Evolutionary conservation across 2,329 filamentous ascomycete genomes (phyloP), one percentile per base, ranked within the genome.

Genomic region (Anisogramma anomala): DNA sequence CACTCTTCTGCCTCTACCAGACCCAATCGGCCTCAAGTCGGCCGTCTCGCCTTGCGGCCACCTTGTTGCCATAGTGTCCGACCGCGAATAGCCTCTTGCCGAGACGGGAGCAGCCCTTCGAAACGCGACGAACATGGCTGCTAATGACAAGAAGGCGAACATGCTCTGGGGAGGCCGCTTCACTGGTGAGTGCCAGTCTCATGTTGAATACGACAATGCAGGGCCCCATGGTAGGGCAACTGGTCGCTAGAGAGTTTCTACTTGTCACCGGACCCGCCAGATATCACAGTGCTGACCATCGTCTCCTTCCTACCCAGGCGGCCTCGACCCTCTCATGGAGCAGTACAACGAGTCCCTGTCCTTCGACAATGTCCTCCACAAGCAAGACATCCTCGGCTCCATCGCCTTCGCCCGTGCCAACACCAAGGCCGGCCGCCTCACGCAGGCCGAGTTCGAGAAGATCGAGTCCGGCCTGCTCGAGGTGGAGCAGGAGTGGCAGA

Each of bases 381-480:
- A 77, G 46, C 75, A 91, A 58, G 85, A 93, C 54, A 87, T 93
- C 52, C 71, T 73, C 9, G 86, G 85, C 50, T 80, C 73, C 44
- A 83, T 93, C 50, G 84, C 85, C 10, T 93, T 84, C 58, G 85
- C 85, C 40, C 71, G 83, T 43, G 84, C 84, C 44, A 93, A 93
- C 63, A 67, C 69, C 50, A 84, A 84, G 58, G 71, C 70, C 36
- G 79, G 81, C 51, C 86, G 91, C 56, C 69, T 94, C 36, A 81
- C 77, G 20, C 55, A 72, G 22, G 71, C 76, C 43, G 85, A 93
- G 59, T 88, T 93, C 60, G 55, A 66, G 40, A 70, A 77, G 55
- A 85, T 93, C 55, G 79, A 88, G 63, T 61, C 67, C 32, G 86
- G 86, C 20, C 73, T 93, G 47, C 65, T 66, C 31, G 63, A 65